Evolutionary conservation across 2,329 filamentous ascomycete species (phyloP), one percentile per base, ranked within the genome.

Genomic region (Pseudohalonectria lignicola): DNA sequence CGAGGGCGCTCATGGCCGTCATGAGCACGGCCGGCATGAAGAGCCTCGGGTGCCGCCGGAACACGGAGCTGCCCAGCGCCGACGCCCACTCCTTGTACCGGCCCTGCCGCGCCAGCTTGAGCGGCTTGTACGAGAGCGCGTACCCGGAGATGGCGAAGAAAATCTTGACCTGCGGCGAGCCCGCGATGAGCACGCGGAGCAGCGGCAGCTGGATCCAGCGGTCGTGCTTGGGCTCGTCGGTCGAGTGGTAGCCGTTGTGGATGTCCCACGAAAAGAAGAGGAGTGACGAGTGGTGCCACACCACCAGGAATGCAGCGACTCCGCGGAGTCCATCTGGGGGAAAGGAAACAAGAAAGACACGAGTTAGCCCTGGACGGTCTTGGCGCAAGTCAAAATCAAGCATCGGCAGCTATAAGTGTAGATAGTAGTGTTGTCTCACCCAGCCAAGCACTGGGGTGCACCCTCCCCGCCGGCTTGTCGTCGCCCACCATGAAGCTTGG

Each of bases 281-380:
- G 10, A 58, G 45, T 7, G 50, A 53, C 23, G 50, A 47, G 52
- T 72, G 66, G 36, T 69, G 64, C 41, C 63, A 58, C 43, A 74
- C 74, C 5, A 76, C 71, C 26, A 74, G 52, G 25, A 76, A 59
- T 3, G 71, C 69, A 4, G 71, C 69, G 38, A 73, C 65, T 6
- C 72, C 72, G 47, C 72, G 57, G 15, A 76, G 55, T 6, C 71
- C 71, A 45, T 76, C 71, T 52, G 16, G n/a, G n/a, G n/a, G n/a
- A 16, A 8, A 16, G 21, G n/a, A n/a, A n/a, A n/a, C n/a, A n/a
- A n/a, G n/a, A n/a, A n/a, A n/a, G n/a, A n/a, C n/a, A 31, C 29
- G 5, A 6, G 7, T n/a, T 6, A 16, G 29, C 17, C 17, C n/a
- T n/a, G n/a, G n/a, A 10, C n/a, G 5, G n/a, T 7, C 15, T 5